Evolutionary conservation across 176 grass and related monocot genomes (phyloP).

Genomic region (Carex pumila): DNA sequence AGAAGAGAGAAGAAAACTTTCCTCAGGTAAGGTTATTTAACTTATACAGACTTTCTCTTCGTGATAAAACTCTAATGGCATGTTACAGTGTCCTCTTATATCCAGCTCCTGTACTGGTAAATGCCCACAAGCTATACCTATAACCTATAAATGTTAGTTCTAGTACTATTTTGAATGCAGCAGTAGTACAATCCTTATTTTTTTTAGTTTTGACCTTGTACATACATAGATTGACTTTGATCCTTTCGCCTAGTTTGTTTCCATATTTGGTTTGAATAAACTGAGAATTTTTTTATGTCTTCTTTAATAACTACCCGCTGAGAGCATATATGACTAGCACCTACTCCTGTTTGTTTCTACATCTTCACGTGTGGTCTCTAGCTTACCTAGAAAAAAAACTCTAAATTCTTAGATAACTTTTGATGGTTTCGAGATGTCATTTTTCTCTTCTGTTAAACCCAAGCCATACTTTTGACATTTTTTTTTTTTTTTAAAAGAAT

Average conservation of each 20-base stretch:
- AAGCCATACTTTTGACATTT: not conserved
- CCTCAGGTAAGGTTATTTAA: constrained; percentile 10
- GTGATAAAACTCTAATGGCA: not conserved
- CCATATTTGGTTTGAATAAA: constrained; percentile 9
- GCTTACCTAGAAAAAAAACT: not conserved
- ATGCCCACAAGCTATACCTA: not conserved
- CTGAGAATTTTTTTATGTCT: not conserved
- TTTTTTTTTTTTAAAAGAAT: too few species aligned
- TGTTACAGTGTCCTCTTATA: not conserved
- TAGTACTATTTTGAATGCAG: not conserved
- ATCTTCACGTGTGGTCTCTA: not conserved
- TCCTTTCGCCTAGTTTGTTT: not conserved
- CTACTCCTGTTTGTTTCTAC: not conserved
- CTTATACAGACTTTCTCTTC: not conserved
- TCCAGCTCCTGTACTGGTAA: not conserved
- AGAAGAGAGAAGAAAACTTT: constrained; percentile 8
- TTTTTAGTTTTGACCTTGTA: not conserved
- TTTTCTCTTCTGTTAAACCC: not conserved
- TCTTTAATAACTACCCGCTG: not conserved
- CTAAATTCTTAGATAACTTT: not conserved
- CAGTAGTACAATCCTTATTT: not conserved
- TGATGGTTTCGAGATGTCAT: not conserved
- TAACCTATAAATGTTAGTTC: not conserved
- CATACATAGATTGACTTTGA: not conserved
- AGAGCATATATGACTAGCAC: not conserved